Percentiles rank a stretch among this genome's conserved stretches.
Evolutionary conservation across 2,329 filamentous ascomycete species (phyloP).

Genomic region (Helotiales sp.): DNA sequence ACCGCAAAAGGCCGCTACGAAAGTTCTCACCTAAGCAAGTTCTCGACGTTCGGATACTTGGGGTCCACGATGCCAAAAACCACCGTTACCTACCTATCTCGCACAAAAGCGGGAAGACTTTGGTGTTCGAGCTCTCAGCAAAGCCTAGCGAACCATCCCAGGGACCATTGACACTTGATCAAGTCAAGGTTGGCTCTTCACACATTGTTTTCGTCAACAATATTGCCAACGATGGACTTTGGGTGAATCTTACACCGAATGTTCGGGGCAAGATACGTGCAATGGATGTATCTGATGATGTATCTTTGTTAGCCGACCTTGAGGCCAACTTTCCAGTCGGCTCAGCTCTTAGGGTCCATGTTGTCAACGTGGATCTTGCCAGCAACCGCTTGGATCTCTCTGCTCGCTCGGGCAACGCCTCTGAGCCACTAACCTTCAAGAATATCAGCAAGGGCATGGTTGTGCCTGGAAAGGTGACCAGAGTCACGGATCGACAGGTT

Average conservation of each 20-base stretch:
- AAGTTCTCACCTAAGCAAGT: slow-evolving; percentile 71
- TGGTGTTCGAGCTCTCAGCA: slow-evolving; percentile 82
- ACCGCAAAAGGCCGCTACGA: slow-evolving; percentile 77
- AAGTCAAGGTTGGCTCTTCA: slow-evolving; percentile 69
- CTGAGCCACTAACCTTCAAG: slow-evolving; percentile 63
- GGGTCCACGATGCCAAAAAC: slow-evolving; percentile 85
- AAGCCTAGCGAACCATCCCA: slow-evolving; percentile 67
- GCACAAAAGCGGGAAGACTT: slow-evolving; percentile 75
- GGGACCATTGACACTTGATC: slow-evolving; percentile 67
- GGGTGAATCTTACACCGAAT: slow-evolving; percentile 88
- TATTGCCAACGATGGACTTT: slow-evolving; percentile 73
- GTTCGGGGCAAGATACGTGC: slow-evolving; percentile 81
- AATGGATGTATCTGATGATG: slow-evolving; percentile 84
- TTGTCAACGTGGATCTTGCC: slow-evolving; percentile 70
- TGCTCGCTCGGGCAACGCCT: slow-evolving; percentile 62
- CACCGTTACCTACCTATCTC: slow-evolving; percentile 90
- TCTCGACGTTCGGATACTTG: slow-evolving; percentile 75
- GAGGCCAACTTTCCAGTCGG: slow-evolving; percentile 82
- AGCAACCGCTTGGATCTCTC: slow-evolving; percentile 81
- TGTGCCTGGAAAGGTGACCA: slow-evolving; percentile 80
- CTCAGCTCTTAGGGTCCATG: slow-evolving; percentile 80
- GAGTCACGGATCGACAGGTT: slow-evolving; percentile 79
- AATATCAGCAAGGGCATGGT: slow-evolving; percentile 78
- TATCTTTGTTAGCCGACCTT: slow-evolving; percentile 75
- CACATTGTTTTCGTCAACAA: slow-evolving; percentile 92